Evolutionary conservation across 371 early-diverging fungal species (phyloP), one percentile per base, ranked within the genome.

Genomic region (Rhizopus sp.): DNA sequence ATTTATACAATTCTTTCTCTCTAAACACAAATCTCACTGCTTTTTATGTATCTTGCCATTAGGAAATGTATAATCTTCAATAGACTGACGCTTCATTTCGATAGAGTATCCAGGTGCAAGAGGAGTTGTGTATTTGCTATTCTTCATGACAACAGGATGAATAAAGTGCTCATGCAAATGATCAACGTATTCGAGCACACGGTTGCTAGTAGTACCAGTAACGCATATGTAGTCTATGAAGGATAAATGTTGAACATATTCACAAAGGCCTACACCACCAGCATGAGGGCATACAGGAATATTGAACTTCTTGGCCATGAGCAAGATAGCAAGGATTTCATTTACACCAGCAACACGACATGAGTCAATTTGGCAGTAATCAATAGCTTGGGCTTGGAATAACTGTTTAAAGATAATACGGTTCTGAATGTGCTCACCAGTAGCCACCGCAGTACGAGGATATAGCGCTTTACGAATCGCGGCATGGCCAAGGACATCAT

Each of bases 361-460:
- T 0, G 80, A 57, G 50, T 80, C 80, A 29, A 80, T 75, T 53
- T 80, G 80, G 56, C 80, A 80, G 37, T 68, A 72, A 54, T 80
- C 80, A 50, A 80, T 77, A n/a, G 80, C 80, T 12, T 73, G 33
- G 34, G 77, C 77, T 64, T 77, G 77, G 68, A 80, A 80, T 15
- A 80, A 62, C 55, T 80, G 80, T 55, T 80, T 80, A 59, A 80
- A 80, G 31, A 80, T 72, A 37, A 80, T 68, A 37, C 80, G 70
- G 58, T 80, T 80, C 60, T 80, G 80, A 52, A 80, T 77, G 41
- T 76, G 77, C 34, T 80, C 80, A 46, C 80, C 80, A n/a, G 80
- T 80, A 15, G 80, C 80, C 10, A 80, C 75, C 17, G 64, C 60
- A 7, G 75, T 74, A 29, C 64, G 71, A n/a, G 80, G 80, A 47